Base-by-base conservation (phyloP, 345 rosid genomes). In the Microthlaspi erraticum region DNA sequence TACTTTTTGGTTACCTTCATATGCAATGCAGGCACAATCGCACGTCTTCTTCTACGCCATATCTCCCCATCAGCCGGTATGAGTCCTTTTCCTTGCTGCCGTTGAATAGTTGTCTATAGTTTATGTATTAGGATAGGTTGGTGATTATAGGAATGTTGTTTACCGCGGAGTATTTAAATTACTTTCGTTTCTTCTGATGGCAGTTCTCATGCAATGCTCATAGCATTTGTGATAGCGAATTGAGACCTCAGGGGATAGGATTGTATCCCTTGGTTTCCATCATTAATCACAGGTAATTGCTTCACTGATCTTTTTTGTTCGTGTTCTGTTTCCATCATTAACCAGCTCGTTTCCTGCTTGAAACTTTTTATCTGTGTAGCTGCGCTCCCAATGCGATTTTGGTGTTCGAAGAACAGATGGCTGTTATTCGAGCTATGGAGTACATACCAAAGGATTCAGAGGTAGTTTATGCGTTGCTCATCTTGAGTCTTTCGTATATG, bases 201-300 rank as follows among this genome's bases (percentile, higher is more conserved):
- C 96, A 93, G 98, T 85, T 93, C 74, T 86, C 98, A 19, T 93
- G 98, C 85, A 93, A 93, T 84, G 98, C 97, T 45, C 98, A 91
- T 78, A 82, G 84, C 81, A 86, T 93, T 77, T 93, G 96, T 69
- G 96, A 93, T 66, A 82, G 88, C 80, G 99, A 93, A 81, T 73
- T 93, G 68, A 93, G 91, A 73, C 96, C 97, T 10, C 61, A 84
- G 29, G 99, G 96, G 54, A 91, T 95, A 12, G 97, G 97, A 73
- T 74, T 94, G 50, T 94, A 85, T 80, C 97, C 97, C 51, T 80
- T 91, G 62, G 72, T 91, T 77, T 91, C 99, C 50, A 82, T 94
- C 36, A 85, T 91, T 73, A 94, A 94, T 64, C 99, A 91, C 84
- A 94, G 97, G 97, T 91, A 81, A 75, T 61, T 60, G 45, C 70